Evolutionary conservation across 2,329 filamentous ascomycete species (phyloP), one percentile per base, ranked within the genome.

Genomic region (Zymoseptoria pseudotritici): DNA sequence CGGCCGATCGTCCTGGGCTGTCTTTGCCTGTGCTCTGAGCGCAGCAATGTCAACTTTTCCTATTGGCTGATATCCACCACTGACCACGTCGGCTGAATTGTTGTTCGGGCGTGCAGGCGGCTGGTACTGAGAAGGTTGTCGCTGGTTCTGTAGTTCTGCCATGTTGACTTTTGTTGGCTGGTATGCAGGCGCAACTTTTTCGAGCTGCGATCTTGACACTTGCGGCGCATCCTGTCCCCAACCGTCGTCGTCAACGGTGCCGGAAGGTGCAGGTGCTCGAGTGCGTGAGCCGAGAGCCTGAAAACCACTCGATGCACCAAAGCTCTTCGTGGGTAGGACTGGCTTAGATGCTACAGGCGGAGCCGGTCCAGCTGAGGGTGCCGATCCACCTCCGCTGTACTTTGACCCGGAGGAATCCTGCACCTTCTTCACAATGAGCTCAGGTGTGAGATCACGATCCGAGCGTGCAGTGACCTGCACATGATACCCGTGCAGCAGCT

Each of bases 21-120:
- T 79, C 80, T 86, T 71, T 77, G 91, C 79, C 83, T 90, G 73
- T 81, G 86, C 77, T 64, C 94, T 86, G 66, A 99, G 88, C 46
- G 91, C 92, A 22, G 88, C 89, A 76, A 99, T 97, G 71, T 99
- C 92, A n/a, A 99, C 89, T 78, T 97, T 97, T 59, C 94, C 94
- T 68, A 99, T 80, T 20, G 94, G 94, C 73, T 97, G 91, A 75
- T 99, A 99, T 17, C 83, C 88, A 52, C 94, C 94, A 70, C 78
- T 89, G 56, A 97, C 86, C 20, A 97, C 83, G 71, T 91, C 88
- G 13, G 65, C 61, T 10, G 76, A 72, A 22, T 71, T 69, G 54
- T 74, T 73, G 52, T 83, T 79, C 53, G 82, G 70, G 56, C 74
- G 72, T 50, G 77, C 69, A 29, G 80, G 73, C 57, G 78, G 74